Percentiles rank a stretch among this genome's conserved stretches.
phyloP scores from a whole-genome alignment of 805 yeast species.

The Tetrapisispora taiwanensis region DNA sequence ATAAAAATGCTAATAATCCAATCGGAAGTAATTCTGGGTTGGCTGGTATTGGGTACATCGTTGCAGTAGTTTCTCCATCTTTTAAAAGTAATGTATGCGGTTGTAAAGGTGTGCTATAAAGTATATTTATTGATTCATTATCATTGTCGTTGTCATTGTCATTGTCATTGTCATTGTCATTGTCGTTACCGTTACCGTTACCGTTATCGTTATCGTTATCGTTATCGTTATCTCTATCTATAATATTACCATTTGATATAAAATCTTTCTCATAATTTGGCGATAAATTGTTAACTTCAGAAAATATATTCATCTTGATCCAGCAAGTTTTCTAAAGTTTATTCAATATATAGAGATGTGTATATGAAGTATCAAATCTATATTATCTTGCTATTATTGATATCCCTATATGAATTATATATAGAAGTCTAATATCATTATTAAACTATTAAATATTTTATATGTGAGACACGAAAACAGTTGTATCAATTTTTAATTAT shows the following conservation, averaged over 20 bases:
- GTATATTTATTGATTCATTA: background rate
- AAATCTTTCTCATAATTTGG: background rate
- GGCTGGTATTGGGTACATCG: conserved; percentile 74
- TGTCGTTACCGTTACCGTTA: background rate
- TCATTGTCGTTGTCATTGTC: background rate
- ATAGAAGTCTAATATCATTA: too few species aligned
- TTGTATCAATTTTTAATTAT: background rate
- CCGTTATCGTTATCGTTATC: background rate
- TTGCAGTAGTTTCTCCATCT: conserved; percentile 88
- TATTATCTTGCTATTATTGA: too few species aligned
- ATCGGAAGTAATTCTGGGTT: conserved; percentile 55
- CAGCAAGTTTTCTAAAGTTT: background rate
- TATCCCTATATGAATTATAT: too few species aligned
- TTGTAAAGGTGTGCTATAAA: conserved; percentile 24
- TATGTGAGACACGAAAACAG: background rate
- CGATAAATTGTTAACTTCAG: background rate
- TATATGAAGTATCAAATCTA: too few species aligned
- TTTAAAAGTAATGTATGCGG: conserved; percentile 70
- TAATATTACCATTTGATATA: background rate
- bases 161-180: background rate
- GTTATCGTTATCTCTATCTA: background rate
- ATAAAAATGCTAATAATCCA: conserved; percentile 65
- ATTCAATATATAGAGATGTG: too few species aligned
- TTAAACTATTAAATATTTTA: too few species aligned
- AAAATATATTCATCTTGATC: conserved; percentile 1